phyloP scores from a whole-genome alignment of 495 filamentous ascomycete genomes.

The Podospora pseudoanserina region DNA sequence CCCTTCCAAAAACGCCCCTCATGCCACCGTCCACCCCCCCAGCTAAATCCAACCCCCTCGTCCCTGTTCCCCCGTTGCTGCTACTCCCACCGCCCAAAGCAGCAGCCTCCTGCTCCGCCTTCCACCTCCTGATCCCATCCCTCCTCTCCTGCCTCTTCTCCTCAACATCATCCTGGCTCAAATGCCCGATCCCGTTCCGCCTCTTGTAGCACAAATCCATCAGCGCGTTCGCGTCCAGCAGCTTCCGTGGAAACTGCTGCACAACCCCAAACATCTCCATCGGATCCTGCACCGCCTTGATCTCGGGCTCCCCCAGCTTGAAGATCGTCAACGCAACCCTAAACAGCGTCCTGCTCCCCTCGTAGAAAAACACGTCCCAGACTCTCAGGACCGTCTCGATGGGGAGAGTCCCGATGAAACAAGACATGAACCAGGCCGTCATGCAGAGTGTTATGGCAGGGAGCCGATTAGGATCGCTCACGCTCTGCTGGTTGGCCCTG shows the following conservation, averaged over 20 bases:
- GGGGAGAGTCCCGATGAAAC: slow-evolving; percentile 88
- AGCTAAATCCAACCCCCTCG: slow-evolving; percentile 11
- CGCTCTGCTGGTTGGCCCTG: slow-evolving; percentile 14
- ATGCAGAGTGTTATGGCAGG: slow-evolving; percentile 90
- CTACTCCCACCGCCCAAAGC: slow-evolving; percentile 15
- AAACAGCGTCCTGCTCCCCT: slow-evolving; percentile 93
- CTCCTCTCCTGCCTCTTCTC: slow-evolving; percentile 57
- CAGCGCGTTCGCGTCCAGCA: slow-evolving; percentile 76
- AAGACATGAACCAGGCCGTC: slow-evolving; percentile 98
- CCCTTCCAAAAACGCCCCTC: slow-evolving; percentile 28
- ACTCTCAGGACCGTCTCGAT: slow-evolving; percentile 87
- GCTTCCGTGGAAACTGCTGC: slow-evolving; percentile 76
- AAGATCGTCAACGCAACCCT: slow-evolving; percentile 88
- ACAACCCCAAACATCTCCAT: slow-evolving; percentile 97
- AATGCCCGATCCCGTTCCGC: slow-evolving; percentile 77
- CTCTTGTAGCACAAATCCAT: slow-evolving; percentile 77
- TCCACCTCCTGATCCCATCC: slow-evolving; percentile 39
- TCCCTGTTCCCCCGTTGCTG: slow-evolving; percentile 12
- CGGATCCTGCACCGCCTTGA: slow-evolving; percentile 73
- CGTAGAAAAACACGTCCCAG: slow-evolving; percentile 95
- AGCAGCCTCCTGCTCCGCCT: slow-evolving; percentile 40
- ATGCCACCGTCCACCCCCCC: slow-evolving; percentile 19
- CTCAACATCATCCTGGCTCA: slow-evolving; percentile 66
- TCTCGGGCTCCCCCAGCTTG: slow-evolving; percentile 81
- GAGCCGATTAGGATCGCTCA: slow-evolving; percentile 52